A percentile compares a stretch with the other conserved stretches of the same genome.
Conservation (phyloP, 257 asterid genomes). For the Solanum megistacrolobum region DNA sequence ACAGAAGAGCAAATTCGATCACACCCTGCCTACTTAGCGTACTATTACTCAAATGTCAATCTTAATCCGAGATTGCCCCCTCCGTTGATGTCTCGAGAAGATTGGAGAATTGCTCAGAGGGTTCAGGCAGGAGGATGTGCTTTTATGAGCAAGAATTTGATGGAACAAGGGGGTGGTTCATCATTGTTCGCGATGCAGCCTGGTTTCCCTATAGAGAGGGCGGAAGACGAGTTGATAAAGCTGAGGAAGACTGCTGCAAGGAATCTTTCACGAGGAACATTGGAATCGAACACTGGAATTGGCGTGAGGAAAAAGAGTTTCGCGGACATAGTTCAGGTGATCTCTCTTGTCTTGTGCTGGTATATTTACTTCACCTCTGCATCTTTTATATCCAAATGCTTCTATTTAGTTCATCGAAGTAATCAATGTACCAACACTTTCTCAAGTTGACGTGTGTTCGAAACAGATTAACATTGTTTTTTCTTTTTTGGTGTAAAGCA, state of each 20-base stretch:
- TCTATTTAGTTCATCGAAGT: background rate
- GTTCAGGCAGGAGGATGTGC: conserved; percentile 46
- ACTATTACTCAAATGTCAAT: conserved; percentile 68
- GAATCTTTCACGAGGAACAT: conserved; percentile 22
- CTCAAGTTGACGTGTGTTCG: background rate
- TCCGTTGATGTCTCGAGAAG: conserved; percentile 70
- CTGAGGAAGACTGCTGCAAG: conserved; percentile 58
- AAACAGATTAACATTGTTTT: background rate
- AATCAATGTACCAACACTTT: background rate
- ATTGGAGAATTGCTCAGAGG: conserved; percentile 72
- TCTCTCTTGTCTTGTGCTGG: background rate
- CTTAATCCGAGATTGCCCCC: conserved; percentile 85
- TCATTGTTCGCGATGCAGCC: conserved; percentile 39
- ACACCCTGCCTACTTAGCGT: conserved; percentile 64
- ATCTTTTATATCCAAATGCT: background rate
- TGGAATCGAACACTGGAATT: conserved; percentile 43
- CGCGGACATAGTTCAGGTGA: conserved; percentile 84
- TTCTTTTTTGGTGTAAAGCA: background rate
- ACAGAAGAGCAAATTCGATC: conserved; percentile 70
- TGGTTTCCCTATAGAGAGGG: conserved; percentile 27
- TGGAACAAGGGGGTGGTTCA: conserved; percentile 23
- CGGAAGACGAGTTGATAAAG: conserved; percentile 46
- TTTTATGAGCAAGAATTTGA: conserved; percentile 19
- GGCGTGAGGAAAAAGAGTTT: conserved; percentile 68
- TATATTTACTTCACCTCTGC: background rate